These are phyloP conservation scores for Biancaea sappan DNA, from an alignment of 306 rosid species.

Conservation along the genomic window DNA sequence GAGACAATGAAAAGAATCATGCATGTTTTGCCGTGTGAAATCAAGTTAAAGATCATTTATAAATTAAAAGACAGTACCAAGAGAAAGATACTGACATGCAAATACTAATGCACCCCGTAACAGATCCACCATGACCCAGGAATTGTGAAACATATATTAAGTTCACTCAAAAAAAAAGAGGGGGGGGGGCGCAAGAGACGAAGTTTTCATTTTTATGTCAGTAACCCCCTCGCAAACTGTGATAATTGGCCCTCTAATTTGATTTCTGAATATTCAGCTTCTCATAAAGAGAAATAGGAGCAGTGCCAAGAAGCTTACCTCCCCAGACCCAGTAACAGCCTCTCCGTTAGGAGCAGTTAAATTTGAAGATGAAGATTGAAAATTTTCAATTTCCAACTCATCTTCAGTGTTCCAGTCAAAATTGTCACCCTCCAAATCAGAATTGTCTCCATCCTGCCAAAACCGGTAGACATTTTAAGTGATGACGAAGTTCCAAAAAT, in stretches of 20 bases:
- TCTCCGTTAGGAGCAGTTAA: slow-evolving; percentile 54
- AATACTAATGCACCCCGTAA: slow-evolving; percentile 4
- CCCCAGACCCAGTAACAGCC: slow-evolving; percentile 46
- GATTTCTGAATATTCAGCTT: slow-evolving; percentile 4
- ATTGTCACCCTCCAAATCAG: slow-evolving; percentile 57
- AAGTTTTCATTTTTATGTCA: background rate
- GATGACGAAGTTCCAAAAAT: slow-evolving; percentile 10
- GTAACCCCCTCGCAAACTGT: background rate
- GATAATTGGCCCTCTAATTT: slow-evolving; percentile 1
- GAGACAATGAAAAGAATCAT: slow-evolving; percentile 4
- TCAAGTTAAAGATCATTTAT: slow-evolving; percentile 1
- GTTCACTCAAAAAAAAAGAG: background rate
- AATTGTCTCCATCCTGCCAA: slow-evolving; percentile 69
- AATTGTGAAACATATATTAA: background rate
- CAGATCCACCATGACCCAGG: slow-evolving; percentile 2
- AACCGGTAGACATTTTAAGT: slow-evolving; percentile 8
- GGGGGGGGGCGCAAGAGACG: slow-evolving; percentile 9
- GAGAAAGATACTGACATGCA: slow-evolving; percentile 15
- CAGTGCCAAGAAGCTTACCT: slow-evolving; percentile 40
- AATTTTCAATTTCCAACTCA: slow-evolving; percentile 74
- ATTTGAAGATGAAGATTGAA: slow-evolving; percentile 51
- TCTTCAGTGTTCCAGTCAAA: slow-evolving; percentile 90
- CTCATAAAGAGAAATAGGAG: background rate
- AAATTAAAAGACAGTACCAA: background rate
- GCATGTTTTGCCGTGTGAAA: background rate